Evolutionary conservation across 768 basidiomycete genomes (phyloP).

Genomic region (Boletus rufocinnamomeus): DNA sequence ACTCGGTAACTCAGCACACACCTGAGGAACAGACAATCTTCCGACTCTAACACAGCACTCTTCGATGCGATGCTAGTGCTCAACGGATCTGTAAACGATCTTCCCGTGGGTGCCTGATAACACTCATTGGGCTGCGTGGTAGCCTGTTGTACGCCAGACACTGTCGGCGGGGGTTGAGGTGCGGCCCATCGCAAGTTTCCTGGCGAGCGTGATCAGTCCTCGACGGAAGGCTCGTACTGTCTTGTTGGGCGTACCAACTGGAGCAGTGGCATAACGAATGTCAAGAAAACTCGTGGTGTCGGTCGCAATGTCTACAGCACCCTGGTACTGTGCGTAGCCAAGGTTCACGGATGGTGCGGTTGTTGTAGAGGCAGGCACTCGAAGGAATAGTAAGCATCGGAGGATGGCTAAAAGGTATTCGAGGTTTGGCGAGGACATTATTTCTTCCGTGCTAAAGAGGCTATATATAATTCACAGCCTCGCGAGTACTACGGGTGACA

Average conservation of each 20-base stretch:
- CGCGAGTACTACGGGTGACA: too few relatives aligned
- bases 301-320: not conserved
- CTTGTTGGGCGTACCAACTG: not conserved
- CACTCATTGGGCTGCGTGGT: not conserved
- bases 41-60: not conserved
- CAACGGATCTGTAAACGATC: not conserved
- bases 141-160: slow-evolving; percentile 1
- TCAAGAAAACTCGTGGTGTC: slow-evolving; percentile 7
- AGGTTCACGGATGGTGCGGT: not conserved
- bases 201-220: not conserved
- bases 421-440: not conserved
- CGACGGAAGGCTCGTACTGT: not conserved
- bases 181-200: slow-evolving; percentile 10
- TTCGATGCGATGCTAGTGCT: not conserved
- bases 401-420: not conserved
- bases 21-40: slow-evolving; percentile 14
- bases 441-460: too few relatives aligned
- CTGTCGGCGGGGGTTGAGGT: slow-evolving; percentile 2
- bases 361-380: not conserved
- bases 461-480: not conserved
- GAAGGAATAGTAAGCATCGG: not conserved
- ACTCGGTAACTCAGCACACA: not conserved
- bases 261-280: slow-evolving; percentile 11
- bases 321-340: slow-evolving; percentile 13
- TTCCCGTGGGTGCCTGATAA: not conserved